Base-by-base conservation (phyloP, 129 eudicot genomes). In the Escallonia herrerae region DNA sequence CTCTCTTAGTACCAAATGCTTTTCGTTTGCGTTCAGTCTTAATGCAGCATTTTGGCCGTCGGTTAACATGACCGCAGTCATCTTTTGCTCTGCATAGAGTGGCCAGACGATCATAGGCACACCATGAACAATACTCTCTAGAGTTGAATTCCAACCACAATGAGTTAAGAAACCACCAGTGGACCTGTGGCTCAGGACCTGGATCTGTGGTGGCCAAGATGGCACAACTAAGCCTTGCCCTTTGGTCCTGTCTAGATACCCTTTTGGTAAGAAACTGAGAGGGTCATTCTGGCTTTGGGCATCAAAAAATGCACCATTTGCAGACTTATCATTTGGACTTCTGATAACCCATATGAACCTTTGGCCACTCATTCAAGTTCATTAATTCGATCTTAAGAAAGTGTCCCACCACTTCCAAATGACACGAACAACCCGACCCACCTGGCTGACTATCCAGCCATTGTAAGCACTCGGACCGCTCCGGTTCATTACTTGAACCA, bases 391-490 rank as follows among this genome's bases (percentile, higher is more conserved):
- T 69, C 57, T 3, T 62, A 11, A 10, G 84, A 60, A 53, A 83
- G 84, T 47, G 80, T 76, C 70, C 89, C 89, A 52, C 89, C 89
- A 56, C 89, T 79, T 37, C 89, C 89, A 64, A 83, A 83, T 53
- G 80, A 73, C 6, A 83, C 82, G 33, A 76, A 73, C 63, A 81
- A 37, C 9, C 86, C 4, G 88, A 83, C 40, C 71, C 74, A 72
- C 56, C 15, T 46, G 80, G 84, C 63, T 83, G 82, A 47, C 15
- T 55, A 57, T 83, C 84, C 64, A 83, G 70, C 88, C 88, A 83
- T 42, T 57, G 46, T 33, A 79, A 57, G 62, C 74, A 67, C 65
- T 68, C 79, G 6, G 72, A 40, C 47, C 69, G 74, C 39, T 79
- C 68, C 15, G 74, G 6, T 60, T 56, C 74, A 1, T 75, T 41